phyloP scores from a whole-genome alignment of 805 yeast genomes.

The Metschnikowia santaceciliae region DNA sequence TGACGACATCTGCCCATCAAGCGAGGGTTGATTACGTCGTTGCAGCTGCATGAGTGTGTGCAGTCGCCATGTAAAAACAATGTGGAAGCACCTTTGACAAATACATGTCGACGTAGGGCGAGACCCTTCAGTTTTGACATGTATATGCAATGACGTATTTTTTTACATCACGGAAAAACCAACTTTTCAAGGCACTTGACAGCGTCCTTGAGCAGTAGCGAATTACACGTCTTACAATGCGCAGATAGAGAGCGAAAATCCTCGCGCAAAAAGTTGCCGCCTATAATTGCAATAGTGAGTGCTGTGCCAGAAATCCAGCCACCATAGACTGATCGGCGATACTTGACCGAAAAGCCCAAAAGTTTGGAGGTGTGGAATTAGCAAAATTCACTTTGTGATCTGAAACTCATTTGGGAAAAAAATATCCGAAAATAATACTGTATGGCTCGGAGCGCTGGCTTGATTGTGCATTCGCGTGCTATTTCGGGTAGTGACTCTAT shows the following conservation, averaged over 20 bases:
- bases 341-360: too few relatives aligned
- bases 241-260: neutral
- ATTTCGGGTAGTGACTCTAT: too few relatives aligned
- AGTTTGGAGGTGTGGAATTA: too few relatives aligned
- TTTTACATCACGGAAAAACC: neutral
- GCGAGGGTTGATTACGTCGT: conserved; percentile 15
- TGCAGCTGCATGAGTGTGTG: conserved; percentile 13
- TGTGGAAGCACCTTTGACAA: neutral
- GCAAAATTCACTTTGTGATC: too few relatives aligned
- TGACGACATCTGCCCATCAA: neutral
- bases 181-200: neutral
- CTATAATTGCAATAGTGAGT: neutral
- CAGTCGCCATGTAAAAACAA: neutral
- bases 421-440: too few relatives aligned
- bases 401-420: too few relatives aligned
- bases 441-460: too few relatives aligned
- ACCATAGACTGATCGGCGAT: too few relatives aligned
- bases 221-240: neutral
- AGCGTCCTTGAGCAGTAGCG: neutral
- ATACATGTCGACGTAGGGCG: neutral
- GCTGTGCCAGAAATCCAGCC: too few relatives aligned
- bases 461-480: too few relatives aligned
- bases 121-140: neutral
- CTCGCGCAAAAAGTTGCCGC: neutral
- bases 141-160: neutral